A percentile compares a stretch with the other conserved stretches of the same genome.
Evolutionary conservation across 345 rosid genomes (phyloP).

Genomic region (Pistacia vera): DNA sequence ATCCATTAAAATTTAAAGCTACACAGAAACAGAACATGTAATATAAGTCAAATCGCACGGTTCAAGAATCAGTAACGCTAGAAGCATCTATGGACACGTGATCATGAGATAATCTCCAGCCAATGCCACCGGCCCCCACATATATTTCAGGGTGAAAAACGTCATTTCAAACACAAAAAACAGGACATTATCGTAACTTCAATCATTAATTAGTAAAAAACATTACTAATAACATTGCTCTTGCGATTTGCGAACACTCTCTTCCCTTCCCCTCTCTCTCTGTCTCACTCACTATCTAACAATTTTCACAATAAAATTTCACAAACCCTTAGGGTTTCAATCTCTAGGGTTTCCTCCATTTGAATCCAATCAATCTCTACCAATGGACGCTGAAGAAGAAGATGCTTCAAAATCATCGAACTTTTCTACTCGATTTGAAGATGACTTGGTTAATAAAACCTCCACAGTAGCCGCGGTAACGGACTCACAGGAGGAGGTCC

Average conservation of each 20-base stretch:
- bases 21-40: neutral
- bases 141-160: neutral
- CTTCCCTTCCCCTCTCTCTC: neutral
- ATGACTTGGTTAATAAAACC: constrained; percentile 1
- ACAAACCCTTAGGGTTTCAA: constrained; percentile 34
- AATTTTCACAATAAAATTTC: neutral
- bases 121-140: neutral
- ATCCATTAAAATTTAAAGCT: neutral
- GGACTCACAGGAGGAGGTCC: constrained; percentile 8
- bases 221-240: neutral
- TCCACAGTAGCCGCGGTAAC: neutral
- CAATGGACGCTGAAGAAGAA: constrained; percentile 61
- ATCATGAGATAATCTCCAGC: neutral
- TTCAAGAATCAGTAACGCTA: too few relatives aligned
- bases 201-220: neutral
- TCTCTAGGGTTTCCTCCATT: constrained; percentile 29
- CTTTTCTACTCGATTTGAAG: constrained; percentile 24
- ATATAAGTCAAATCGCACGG: neutral
- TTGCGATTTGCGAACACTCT: neutral
- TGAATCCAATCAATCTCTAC: neutral
- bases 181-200: constrained; percentile 2
- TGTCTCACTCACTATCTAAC: neutral
- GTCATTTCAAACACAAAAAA: neutral
- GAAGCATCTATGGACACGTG: neutral
- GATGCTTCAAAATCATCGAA: constrained; percentile 26